phyloP scores from a whole-genome alignment of 352 stramenopile genomes.

The Elongisporangium anandrum region DNA sequence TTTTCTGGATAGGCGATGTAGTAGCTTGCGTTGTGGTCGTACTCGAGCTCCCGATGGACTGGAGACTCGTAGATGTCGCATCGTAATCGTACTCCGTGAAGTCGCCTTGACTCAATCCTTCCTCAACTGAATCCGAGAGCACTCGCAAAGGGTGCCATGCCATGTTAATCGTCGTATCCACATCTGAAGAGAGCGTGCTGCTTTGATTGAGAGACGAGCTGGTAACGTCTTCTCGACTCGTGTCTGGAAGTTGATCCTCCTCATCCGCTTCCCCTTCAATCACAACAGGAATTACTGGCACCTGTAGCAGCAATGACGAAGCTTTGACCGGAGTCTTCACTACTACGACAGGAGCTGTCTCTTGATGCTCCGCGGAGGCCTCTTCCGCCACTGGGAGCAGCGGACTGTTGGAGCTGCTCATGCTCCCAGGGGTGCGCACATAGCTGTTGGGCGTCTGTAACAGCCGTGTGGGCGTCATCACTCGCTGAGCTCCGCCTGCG shows the following conservation, averaged over 20 bases:
- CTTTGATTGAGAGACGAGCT: neutral
- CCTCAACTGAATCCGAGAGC: neutral
- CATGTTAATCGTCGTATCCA: neutral
- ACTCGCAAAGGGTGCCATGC: neutral
- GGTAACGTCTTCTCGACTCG: neutral
- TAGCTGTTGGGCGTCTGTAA: neutral
- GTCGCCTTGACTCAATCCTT: neutral
- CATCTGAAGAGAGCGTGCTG: neutral
- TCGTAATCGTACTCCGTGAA: neutral
- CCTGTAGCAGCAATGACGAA: neutral
- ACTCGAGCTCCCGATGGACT: neutral
- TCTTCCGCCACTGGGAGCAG: neutral
- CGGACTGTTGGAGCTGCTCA: neutral
- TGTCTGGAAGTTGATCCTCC: neutral
- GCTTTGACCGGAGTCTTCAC: neutral
- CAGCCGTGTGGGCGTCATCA: constrained; percentile 43
- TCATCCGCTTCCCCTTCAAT: neutral
- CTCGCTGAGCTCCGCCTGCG: constrained; percentile 46
- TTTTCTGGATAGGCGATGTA: neutral
- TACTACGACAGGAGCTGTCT: neutral
- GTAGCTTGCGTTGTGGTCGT: neutral
- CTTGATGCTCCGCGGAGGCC: neutral
- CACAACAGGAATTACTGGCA: neutral
- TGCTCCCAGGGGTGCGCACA: neutral
- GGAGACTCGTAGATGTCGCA: neutral